phyloP scores from a whole-genome alignment of 192 early-diverging fungal genomes.

The Backusella tuberculispora region DNA sequence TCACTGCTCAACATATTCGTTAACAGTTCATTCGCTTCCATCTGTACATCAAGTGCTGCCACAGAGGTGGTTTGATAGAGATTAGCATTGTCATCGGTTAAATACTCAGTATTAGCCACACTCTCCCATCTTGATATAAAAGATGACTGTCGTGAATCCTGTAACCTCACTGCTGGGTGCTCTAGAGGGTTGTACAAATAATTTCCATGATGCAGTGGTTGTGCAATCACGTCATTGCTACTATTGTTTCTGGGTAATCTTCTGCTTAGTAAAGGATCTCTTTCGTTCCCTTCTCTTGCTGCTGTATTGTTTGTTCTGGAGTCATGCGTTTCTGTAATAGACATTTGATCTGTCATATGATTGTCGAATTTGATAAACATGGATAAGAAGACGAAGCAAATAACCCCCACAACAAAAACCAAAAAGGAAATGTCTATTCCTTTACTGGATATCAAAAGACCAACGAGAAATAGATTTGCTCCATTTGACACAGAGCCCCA shows the following conservation, averaged over 20 bases:
- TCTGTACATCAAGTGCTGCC: conserved; percentile 27
- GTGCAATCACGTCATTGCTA: neutral
- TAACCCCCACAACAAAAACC: conserved; percentile 20
- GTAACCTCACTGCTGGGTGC: neutral
- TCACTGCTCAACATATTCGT: conserved; percentile 4
- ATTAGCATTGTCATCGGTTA: conserved; percentile 24
- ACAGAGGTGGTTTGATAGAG: conserved; percentile 18
- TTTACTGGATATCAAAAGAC: conserved; percentile 21
- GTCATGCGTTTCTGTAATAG: conserved; percentile 16
- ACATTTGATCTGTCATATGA: conserved; percentile 21
- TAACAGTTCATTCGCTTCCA: conserved; percentile 28
- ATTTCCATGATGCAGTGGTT: neutral
- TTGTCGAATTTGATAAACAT: conserved; percentile 13
- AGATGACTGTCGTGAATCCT: neutral
- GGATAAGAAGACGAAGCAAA: conserved; percentile 13
- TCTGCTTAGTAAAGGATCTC: conserved; percentile 13
- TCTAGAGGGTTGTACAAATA: conserved; percentile 16
- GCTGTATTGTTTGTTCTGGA: neutral
- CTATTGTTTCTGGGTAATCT: conserved; percentile 2
- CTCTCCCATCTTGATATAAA: conserved; percentile 8
- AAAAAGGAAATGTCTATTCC: conserved; percentile 35
- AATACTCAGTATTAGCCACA: conserved; percentile 35
- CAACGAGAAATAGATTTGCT: conserved; percentile 16
- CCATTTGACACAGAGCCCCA: conserved; percentile 42
- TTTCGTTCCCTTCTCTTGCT: conserved; percentile 9